Conservation (phyloP, 805 yeast genomes). For the Monosporozyma siamensis region DNA sequence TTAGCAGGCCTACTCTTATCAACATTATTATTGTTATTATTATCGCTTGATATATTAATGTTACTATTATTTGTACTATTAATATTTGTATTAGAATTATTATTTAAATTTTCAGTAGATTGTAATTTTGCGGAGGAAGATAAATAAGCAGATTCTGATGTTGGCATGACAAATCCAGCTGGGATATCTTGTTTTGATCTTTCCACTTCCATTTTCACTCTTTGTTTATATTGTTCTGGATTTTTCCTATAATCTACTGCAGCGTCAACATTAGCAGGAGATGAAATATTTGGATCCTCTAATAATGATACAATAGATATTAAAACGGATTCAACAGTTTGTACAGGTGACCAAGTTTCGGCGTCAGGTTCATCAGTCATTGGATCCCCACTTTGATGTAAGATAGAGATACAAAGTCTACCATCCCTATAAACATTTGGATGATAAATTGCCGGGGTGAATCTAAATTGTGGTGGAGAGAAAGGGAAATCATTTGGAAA, state of each 20-base stretch:
- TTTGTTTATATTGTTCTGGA: constrained; percentile 63
- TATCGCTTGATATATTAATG: neutral
- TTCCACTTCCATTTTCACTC: constrained; percentile 74
- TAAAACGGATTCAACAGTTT: constrained; percentile 83
- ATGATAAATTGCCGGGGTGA: constrained; percentile 88
- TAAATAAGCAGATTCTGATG: constrained; percentile 44
- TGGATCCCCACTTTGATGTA: constrained; percentile 86
- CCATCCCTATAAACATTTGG: constrained; percentile 96
- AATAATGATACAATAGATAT: constrained; percentile 82
- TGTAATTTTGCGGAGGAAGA: constrained; percentile 15
- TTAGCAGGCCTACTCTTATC: neutral
- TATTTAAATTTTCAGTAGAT: neutral
- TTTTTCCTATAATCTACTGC: constrained; percentile 82
- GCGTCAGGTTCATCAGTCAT: constrained; percentile 86
- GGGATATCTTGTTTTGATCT: constrained; percentile 82
- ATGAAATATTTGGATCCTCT: constrained; percentile 86
- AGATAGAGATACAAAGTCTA: constrained; percentile 80
- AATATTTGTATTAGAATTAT: constrained; percentile 5
- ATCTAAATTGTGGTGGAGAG: constrained; percentile 85
- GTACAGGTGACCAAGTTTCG: constrained; percentile 92
- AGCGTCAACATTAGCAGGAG: constrained; percentile 96
- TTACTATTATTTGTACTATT: constrained; percentile 11
- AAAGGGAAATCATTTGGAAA: constrained; percentile 89
- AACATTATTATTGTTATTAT: neutral
- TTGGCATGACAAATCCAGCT: constrained; percentile 74